Conservation (phyloP, 495 filamentous ascomycete genomes). For the Penicillium cosmopolitanum region DNA sequence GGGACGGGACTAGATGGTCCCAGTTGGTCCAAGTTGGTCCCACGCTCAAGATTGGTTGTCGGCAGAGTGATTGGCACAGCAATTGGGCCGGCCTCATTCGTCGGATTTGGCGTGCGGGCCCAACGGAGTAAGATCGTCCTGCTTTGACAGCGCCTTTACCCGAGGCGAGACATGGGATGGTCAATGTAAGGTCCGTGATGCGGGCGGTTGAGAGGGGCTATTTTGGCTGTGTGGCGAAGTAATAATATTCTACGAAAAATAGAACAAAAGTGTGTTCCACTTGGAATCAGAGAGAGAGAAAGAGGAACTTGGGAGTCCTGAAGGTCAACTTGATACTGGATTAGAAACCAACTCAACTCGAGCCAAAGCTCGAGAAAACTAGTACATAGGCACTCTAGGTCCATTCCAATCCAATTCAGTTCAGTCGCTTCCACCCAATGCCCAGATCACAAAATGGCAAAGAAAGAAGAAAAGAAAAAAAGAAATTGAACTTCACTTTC, state of each 20-base stretch:
- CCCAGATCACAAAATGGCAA: neutral
- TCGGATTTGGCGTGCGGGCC: neutral
- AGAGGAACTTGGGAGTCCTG: neutral
- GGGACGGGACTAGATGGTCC: neutral
- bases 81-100: neutral
- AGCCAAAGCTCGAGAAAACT: too few species aligned
- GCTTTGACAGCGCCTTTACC: constrained; percentile 3
- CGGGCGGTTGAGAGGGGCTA: neutral
- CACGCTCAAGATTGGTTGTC: neutral
- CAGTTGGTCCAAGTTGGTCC: too few species aligned
- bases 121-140: constrained; percentile 4
- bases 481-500: constrained; percentile 3
- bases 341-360: too few species aligned
- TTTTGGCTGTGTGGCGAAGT: too few species aligned
- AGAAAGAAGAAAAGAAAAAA: constrained; percentile 1
- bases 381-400: too few species aligned
- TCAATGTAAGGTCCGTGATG: neutral
- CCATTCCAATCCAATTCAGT: too few species aligned
- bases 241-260: too few species aligned
- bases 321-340: neutral
- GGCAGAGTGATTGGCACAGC: neutral
- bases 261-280: too few species aligned
- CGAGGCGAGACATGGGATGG: neutral
- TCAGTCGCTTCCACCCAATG: neutral
- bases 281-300: neutral